Conservation (phyloP, 305 asterid species). For the Solanum chacoense region DNA sequence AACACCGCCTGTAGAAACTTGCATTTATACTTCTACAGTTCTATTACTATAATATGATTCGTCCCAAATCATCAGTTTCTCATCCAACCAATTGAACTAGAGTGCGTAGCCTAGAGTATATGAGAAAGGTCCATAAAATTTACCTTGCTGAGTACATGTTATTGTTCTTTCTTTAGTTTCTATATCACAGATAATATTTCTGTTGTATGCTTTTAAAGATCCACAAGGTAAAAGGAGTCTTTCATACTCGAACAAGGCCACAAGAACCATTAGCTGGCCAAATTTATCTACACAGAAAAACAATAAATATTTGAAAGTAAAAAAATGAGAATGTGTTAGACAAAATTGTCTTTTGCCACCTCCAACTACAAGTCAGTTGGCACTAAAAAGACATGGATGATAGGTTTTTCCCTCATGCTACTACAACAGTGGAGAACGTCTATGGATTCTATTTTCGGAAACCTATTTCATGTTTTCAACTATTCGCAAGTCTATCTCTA, state of each 20-base stretch:
- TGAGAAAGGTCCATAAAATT: neutral
- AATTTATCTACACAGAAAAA: neutral
- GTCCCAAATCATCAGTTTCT: neutral
- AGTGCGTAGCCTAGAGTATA: neutral
- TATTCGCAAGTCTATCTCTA: neutral
- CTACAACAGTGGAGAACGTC: constrained; percentile 1
- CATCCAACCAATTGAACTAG: neutral
- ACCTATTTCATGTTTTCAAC: neutral
- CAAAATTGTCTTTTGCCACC: neutral
- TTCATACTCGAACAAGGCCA: neutral
- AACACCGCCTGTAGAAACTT: neutral
- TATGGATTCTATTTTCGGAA: neutral
- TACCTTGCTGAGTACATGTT: neutral
- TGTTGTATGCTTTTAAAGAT: neutral
- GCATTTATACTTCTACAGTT: neutral
- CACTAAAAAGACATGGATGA: neutral
- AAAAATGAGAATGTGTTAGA: neutral
- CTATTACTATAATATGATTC: neutral
- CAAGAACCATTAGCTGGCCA: neutral
- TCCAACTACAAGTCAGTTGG: neutral
- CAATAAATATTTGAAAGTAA: neutral
- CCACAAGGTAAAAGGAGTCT: neutral
- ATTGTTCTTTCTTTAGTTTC: neutral
- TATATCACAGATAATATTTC: neutral
- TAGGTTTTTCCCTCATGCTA: neutral